Evolutionary conservation across 371 early-diverging fungal species (phyloP).

Genomic region (Batkoa obscura): DNA sequence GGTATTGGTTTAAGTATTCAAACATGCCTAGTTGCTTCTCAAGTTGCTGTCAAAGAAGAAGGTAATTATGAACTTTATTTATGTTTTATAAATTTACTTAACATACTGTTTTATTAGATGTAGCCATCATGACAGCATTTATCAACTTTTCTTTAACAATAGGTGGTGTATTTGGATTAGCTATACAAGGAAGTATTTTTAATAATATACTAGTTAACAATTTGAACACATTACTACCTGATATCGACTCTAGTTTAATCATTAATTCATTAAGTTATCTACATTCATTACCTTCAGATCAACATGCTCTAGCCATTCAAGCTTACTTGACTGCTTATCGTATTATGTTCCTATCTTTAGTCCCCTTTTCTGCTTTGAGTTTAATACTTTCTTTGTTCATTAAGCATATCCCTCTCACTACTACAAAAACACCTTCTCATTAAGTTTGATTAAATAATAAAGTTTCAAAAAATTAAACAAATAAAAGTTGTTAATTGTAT

Average conservation of each 20-base stretch:
- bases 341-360: neutral
- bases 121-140: slow-evolving; percentile 36
- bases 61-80: slow-evolving; percentile 43
- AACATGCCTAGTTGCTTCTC: neutral
- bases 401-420: neutral
- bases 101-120: slow-evolving; percentile 23
- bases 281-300: neutral
- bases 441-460: no score
- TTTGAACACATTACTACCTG: neutral
- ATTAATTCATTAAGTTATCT: neutral
- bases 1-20: neutral
- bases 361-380: neutral
- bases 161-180: slow-evolving; percentile 50
- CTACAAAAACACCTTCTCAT: neutral
- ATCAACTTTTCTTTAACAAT: slow-evolving; percentile 38
- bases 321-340: neutral
- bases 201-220: slow-evolving; percentile 16
- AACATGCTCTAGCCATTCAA: neutral
- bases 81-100: slow-evolving; percentile 46
- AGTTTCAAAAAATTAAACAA: no score
- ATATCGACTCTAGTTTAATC: neutral
- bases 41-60: slow-evolving; percentile 12
- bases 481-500: no score
- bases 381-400: neutral
- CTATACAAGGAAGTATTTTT: slow-evolving; percentile 28